Evolutionary conservation across 441 rosid genomes (phyloP), one percentile per base, ranked within the genome.

Genomic region (Syzygium syzygioides): DNA sequence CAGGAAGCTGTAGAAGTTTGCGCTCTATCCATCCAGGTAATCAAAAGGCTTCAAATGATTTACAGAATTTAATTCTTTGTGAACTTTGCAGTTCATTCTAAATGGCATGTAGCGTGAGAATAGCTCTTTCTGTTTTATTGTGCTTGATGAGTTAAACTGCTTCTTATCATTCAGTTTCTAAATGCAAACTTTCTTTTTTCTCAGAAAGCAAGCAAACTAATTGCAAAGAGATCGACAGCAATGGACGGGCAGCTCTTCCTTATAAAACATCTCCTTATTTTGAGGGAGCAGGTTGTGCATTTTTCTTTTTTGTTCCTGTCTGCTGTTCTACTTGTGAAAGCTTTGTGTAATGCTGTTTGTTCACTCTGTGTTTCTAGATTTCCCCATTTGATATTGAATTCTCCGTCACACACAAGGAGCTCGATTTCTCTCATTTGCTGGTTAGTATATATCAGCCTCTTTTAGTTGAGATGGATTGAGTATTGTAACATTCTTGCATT

Each of bases 1-100:
- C 97, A 98, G 99, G 99, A 98, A 98, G 99, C 98, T 62, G 97
- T 98, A 45, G 99, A 98, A 94, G 94, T 97, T 91, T 98, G 99
- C 93, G 94, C 99, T 55, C 89, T 88, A 66, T 98, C 98, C 76
- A 93, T 97, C 92, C 99, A 97, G 92, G 99, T 97, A 92, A 94
- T 96, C 92, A 79, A 91, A 71, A 76, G 52, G 52, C 14, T 12
- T 41, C n/a, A 41, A 89, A 91, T 91, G 89, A 86, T 85, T 37
- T 55, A 68, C 57, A 80, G 55, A 88, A 86, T 55, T 64, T 66
- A 84, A 76, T 25, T 56, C 59, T n/a, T 55, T 56, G 66, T 59
- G 23, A 45, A 34, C 30, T 56, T 85, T 34, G 23, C 45, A 85
- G 50, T 85, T 85, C 87, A 32, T 55, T 59, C 64, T 54, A 55